Percentiles rank a stretch among this genome's conserved stretches.
Evolutionary conservation across 2,329 filamentous ascomycete species (phyloP).

Genomic region (Aspergillus sp.): DNA sequence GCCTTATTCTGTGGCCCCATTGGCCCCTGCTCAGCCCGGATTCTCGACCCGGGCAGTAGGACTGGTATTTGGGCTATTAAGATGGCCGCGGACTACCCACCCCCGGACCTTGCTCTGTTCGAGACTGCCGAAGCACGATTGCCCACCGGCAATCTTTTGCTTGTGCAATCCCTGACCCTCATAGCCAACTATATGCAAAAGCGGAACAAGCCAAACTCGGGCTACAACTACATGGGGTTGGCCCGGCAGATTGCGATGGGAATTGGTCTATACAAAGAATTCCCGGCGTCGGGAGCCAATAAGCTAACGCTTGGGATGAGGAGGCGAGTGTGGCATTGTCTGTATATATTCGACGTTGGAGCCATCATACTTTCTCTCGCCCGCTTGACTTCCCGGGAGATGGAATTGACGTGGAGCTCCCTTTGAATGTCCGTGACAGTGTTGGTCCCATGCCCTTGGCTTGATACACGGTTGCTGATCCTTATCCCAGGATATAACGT

Average conservation of each 20-base stretch:
- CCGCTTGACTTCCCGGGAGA: constrained; percentile 31
- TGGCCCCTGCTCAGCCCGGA: no score
- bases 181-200: constrained; percentile 13
- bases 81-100: no score
- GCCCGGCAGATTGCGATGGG: constrained; percentile 13
- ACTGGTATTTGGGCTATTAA: no score
- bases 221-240: constrained; percentile 11
- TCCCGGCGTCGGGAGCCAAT: constrained; percentile 21
- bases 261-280: constrained; percentile 12
- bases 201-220: constrained; percentile 13
- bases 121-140: no score
- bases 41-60: no score
- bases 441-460: constrained; percentile 3
- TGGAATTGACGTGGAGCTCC: constrained; percentile 28
- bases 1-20: no score
- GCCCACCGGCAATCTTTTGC: no score
- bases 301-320: constrained; percentile 20
- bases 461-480: background rate
- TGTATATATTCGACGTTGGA: constrained; percentile 32
- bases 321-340: constrained; percentile 18
- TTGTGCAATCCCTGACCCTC: constrained; percentile 11
- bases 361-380: constrained; percentile 36
- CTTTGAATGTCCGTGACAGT: constrained; percentile 25
- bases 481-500: constrained; percentile 10
- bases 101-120: no score